A percentile compares a stretch with the other conserved stretches of the same genome.
Evolutionary conservation across 441 rosid species (phyloP).

Genomic region (Omphalea diandra): DNA sequence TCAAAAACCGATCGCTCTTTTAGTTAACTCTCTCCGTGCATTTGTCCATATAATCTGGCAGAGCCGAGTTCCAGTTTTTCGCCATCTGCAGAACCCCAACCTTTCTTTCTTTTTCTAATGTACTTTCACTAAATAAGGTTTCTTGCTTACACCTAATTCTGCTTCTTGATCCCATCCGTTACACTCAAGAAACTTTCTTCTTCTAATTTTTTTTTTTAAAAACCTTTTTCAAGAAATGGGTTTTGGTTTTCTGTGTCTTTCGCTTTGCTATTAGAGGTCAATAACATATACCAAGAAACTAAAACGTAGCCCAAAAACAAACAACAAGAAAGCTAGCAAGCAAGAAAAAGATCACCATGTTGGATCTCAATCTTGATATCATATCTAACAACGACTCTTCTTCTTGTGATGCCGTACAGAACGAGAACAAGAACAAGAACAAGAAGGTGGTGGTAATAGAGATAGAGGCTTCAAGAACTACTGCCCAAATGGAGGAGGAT

Average conservation of each 20-base stretch:
- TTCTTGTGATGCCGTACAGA: conserved; percentile 28
- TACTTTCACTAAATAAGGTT: conserved; percentile 18
- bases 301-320: not conserved
- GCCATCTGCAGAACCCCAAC: too few species aligned
- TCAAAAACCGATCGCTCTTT: too few species aligned
- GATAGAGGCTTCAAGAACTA: conserved; percentile 16
- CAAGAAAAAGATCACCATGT: conserved; percentile 34
- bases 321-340: too few species aligned
- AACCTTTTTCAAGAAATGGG: too few species aligned
- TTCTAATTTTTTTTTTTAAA: not conserved
- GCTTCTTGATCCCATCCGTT: conserved; percentile 30
- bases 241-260: not conserved
- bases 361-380: conserved; percentile 76
- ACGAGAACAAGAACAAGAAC: conserved; percentile 10
- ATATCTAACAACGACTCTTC: conserved; percentile 35
- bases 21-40: conserved; percentile 3
- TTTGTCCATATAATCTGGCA: conserved; percentile 29
- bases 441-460: not conserved
- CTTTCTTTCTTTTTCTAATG: conserved; percentile 7
- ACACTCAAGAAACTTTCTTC: conserved; percentile 13
- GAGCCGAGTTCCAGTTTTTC: conserved; percentile 19
- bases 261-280: not conserved
- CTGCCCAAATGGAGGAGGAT: conserved; percentile 38
- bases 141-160: conserved; percentile 13
- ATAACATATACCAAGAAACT: not conserved